A percentile compares a stretch with the other conserved stretches of the same genome.
Conservation (phyloP, 2,329 filamentous ascomycete genomes). For the Fusarium humuli region DNA sequence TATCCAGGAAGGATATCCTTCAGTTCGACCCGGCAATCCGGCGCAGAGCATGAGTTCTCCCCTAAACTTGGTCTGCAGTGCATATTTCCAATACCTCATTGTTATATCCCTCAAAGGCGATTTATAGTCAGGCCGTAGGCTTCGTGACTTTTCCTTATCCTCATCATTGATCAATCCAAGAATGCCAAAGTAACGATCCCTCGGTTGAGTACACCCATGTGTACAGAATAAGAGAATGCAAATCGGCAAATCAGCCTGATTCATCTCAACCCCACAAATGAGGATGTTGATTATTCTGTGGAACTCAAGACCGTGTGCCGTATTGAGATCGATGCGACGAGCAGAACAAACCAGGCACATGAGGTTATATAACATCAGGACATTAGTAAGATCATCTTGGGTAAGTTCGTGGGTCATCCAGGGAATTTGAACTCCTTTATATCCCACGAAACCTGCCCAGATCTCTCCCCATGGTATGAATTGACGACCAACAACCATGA, state of each 20-base stretch:
- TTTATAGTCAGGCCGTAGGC: conserved; percentile 7
- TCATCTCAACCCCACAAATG: not conserved
- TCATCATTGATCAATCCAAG: not conserved
- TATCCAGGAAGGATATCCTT: conserved; percentile 20
- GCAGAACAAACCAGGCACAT: not conserved
- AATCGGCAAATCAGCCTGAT: not conserved
- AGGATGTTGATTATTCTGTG: not conserved
- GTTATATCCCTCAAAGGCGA: conserved; percentile 2
- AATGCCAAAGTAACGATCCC: conserved; percentile 20
- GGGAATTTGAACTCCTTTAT: not conserved
- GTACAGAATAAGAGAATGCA: not conserved
- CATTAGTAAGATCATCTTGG: fast-evolving
- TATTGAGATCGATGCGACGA: conserved; percentile 1
- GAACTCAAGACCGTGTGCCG: not conserved
- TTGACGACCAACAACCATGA: conserved; percentile 6
- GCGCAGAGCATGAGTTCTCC: not conserved
- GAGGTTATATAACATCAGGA: not conserved
- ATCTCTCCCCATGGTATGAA: conserved; percentile 6
- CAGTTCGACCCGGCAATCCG: not conserved
- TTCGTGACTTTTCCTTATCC: not conserved
- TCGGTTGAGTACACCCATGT: not conserved
- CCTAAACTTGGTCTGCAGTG: not conserved
- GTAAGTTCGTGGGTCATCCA: not conserved
- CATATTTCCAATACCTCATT: conserved; percentile 15
- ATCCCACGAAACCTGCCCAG: conserved; percentile 2